A percentile compares a stretch with the other conserved stretches of the same genome.
phyloP scores from a whole-genome alignment of 2,329 filamentous ascomycete genomes.

The Cryphonectria carpinicola region DNA sequence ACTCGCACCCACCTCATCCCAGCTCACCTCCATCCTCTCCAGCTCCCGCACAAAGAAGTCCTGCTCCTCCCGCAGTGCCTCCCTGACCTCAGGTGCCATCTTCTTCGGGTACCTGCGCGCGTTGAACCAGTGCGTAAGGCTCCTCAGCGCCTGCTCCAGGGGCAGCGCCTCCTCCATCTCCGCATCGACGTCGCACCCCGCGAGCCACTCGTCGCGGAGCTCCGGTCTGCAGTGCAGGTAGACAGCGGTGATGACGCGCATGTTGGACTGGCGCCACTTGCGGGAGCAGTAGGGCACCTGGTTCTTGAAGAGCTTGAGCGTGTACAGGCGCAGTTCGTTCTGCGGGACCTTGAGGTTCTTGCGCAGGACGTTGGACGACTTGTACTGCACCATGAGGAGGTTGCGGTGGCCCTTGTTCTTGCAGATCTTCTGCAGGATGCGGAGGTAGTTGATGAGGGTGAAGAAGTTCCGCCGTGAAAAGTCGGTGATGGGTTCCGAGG shows the following conservation, averaged over 20 bases:
- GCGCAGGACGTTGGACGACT: slow-evolving; percentile 87
- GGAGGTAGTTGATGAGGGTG: slow-evolving; percentile 90
- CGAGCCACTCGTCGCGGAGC: slow-evolving; percentile 91
- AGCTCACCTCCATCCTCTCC: slow-evolving; percentile 68
- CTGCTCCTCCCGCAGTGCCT: slow-evolving; percentile 70
- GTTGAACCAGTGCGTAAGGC: slow-evolving; percentile 94
- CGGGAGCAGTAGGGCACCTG: slow-evolving; percentile 97
- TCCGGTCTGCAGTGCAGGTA: slow-evolving; percentile 94
- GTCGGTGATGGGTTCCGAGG: slow-evolving; percentile 77
- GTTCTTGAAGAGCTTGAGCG: slow-evolving; percentile 96
- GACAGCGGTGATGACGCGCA: slow-evolving; percentile 97
- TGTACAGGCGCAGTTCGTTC: slow-evolving; percentile 85
- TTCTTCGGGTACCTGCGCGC: slow-evolving; percentile 79
- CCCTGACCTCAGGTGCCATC: slow-evolving; percentile 64
- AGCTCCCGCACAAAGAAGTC: slow-evolving; percentile 81
- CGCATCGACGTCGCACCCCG: slow-evolving; percentile 86
- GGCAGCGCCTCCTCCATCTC: slow-evolving; percentile 93
- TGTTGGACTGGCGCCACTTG: slow-evolving; percentile 97
- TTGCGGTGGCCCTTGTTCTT: slow-evolving; percentile 95
- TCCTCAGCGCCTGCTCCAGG: slow-evolving; percentile 85
- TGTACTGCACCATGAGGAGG: slow-evolving; percentile 91
- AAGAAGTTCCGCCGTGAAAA: slow-evolving; percentile 97
- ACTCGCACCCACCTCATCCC: slow-evolving; percentile 46
- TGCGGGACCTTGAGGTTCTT: slow-evolving; percentile 92
- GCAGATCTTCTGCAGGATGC: slow-evolving; percentile 96